Base-by-base conservation (phyloP, 169 alveolate species). In the Cryptosporidium canis region DNA sequence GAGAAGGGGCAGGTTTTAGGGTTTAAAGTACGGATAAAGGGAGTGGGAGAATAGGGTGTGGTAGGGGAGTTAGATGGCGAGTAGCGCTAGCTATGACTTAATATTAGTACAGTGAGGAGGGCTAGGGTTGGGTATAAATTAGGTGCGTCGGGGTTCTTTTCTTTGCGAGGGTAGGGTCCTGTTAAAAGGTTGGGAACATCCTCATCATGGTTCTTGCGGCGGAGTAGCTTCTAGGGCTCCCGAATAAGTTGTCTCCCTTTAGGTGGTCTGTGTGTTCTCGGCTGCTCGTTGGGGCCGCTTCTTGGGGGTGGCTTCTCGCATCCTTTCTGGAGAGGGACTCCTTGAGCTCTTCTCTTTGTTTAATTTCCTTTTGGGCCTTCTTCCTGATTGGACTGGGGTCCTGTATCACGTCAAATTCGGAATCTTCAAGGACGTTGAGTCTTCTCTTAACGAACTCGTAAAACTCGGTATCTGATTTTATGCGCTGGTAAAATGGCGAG, bases 401-500 rank as follows among this genome's bases (percentile, higher is more conserved):
- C 12, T 66, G 61, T 7, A 66, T 43, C 7, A 43, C 21, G 61
- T 41, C 53, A 16, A 67, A 41, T 55, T 71, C 53, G 39, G 48
- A 39, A 24, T 41, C 31, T 37, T 66, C 61, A n/a, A 24, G 82
- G 45, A 77, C 41, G 37, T 61, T 77, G 1, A 77, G 72, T 77
- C 87, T 77, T 8, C 37, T 61, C 31, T 31, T 41, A 12, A 77
- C 61, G 16, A 77, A 77, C 12, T 53, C 87, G 18, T 77, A 77
- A 27, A 77, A 77, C 43, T 77, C 87, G 8, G 11, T 21, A 43
- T 77, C 87, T 3, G 70, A 35, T 21, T 58, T 39, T 6, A 77
- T 39, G 8, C 87, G 51, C 7, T 77, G 44, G 31, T 77, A 58
- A 77, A 77, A 77, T n/a, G 87, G 87, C 11, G 87, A 7, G 4